phyloP scores from a whole-genome alignment of 805 yeast genomes.

The Wickerhamomyces rabaulensis region DNA sequence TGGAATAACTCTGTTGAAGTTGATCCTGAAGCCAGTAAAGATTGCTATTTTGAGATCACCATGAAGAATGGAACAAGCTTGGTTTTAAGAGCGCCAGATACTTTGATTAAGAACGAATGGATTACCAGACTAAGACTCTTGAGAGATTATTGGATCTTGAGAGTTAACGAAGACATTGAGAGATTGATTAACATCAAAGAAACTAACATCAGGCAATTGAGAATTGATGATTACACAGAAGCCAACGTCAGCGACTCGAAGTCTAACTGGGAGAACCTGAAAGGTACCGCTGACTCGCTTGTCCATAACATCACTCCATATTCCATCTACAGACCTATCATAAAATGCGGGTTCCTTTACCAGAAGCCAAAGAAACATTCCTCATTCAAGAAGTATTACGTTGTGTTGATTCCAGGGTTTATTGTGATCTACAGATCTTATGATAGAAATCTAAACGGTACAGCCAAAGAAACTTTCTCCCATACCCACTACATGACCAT shows the following conservation, averaged over 20 bases:
- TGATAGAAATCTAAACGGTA: constrained; percentile 41
- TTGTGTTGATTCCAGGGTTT: constrained; percentile 66
- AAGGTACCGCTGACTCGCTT: constrained; percentile 46
- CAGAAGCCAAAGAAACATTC: constrained; percentile 68
- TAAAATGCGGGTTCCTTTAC: constrained; percentile 62
- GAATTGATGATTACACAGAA: constrained; percentile 52
- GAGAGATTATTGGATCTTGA: constrained; percentile 53
- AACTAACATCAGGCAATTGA: constrained; percentile 41
- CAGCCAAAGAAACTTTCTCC: constrained; percentile 41
- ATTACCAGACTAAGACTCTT: constrained; percentile 41
- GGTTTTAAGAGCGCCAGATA: constrained; percentile 51
- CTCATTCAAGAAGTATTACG: constrained; percentile 55
- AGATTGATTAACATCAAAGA: constrained; percentile 33
- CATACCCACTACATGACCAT: constrained; percentile 52
- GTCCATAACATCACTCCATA: constrained; percentile 52
- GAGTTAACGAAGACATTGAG: constrained; percentile 36
- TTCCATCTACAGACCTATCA: constrained; percentile 54
- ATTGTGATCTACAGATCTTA: constrained; percentile 52
- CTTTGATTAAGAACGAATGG: constrained; percentile 59
- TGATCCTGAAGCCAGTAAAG: constrained; percentile 23
- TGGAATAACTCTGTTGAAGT: constrained; percentile 24
- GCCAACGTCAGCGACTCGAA: constrained; percentile 41
- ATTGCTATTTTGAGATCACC: constrained; percentile 49
- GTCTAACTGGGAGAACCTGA: constrained; percentile 50
- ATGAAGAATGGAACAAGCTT: constrained; percentile 41